phyloP scores from a whole-genome alignment of 2,329 filamentous ascomycete species.

The Penicillium sclerotiorum region DNA sequence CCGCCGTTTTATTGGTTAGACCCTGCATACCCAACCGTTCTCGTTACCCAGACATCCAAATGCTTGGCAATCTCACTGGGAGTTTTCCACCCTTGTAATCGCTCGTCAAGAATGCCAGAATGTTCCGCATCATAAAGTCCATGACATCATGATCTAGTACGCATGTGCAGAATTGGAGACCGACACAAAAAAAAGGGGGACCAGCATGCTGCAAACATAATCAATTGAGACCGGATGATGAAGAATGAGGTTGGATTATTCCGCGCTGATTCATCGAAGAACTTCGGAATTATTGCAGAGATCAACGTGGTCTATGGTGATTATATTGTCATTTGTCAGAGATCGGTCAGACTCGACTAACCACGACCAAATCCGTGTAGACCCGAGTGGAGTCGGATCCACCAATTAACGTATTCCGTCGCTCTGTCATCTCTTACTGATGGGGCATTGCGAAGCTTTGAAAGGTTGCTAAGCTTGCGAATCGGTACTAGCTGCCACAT shows the following conservation, averaged over 20 bases:
- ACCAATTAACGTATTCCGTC: constrained; percentile 15
- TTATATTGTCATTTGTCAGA: constrained; percentile 33
- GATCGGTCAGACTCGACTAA: constrained; percentile 37
- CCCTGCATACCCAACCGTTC: constrained; percentile 7
- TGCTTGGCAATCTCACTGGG: too few species aligned
- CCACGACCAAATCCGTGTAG: constrained; percentile 9
- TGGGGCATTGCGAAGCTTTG: constrained; percentile 15
- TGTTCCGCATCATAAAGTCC: constrained; percentile 6
- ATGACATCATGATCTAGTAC: constrained; percentile 11
- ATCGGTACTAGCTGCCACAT: constrained; percentile 10
- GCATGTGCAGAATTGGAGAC: too few species aligned
- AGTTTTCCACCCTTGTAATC: too few species aligned
- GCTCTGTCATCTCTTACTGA: constrained; percentile 35
- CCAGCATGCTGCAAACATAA: too few species aligned
- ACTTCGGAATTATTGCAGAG: background rate
- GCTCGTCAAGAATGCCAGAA: background rate
- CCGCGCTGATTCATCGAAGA: background rate
- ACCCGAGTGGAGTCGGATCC: constrained; percentile 12
- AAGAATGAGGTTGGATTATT: too few species aligned
- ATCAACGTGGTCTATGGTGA: background rate
- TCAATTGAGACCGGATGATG: too few species aligned
- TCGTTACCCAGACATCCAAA: too few species aligned
- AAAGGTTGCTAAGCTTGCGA: constrained; percentile 15
- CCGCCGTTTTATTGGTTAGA: constrained; percentile 2
- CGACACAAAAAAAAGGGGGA: too few species aligned